A percentile compares a stretch with the other conserved stretches of the same genome.
These are phyloP conservation scores for Colletotrichum cuscutae DNA, from an alignment of 2,329 filamentous ascomycete species.

Conservation along the genomic window DNA sequence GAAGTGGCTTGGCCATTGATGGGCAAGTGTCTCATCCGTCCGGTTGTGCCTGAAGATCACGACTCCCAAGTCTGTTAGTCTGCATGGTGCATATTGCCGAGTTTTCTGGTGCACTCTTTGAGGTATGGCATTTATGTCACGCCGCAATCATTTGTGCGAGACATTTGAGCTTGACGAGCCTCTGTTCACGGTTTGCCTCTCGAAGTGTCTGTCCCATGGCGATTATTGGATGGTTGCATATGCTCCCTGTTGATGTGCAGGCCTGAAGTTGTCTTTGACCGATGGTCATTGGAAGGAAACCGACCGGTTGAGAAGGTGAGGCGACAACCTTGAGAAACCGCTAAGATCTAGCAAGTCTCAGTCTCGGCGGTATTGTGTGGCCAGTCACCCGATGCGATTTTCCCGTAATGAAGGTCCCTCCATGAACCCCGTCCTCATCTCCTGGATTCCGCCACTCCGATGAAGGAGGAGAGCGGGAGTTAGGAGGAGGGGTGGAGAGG, in stretches of 20 bases:
- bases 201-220: neutral
- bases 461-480: conserved; percentile 21
- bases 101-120: neutral
- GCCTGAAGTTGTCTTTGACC: neutral
- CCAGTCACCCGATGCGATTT: neutral
- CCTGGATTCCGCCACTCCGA: conserved; percentile 28
- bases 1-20: neutral
- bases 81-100: conserved; percentile 4
- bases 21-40: neutral
- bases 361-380: conserved; percentile 6
- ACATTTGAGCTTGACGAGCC: conserved; percentile 6
- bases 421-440: conserved; percentile 16
- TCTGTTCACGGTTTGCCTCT: conserved; percentile 12
- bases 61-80: neutral
- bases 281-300: neutral
- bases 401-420: conserved; percentile 18
- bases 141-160: neutral
- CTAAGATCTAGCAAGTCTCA: neutral
- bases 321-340: neutral
- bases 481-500: conserved; percentile 3
- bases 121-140: neutral
- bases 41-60: conserved; percentile 26
- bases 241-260: neutral
- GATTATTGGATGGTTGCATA: neutral
- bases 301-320: neutral